phyloP scores from a whole-genome alignment of 2,329 filamentous ascomycete species.

The Mollisia scopiformis region DNA sequence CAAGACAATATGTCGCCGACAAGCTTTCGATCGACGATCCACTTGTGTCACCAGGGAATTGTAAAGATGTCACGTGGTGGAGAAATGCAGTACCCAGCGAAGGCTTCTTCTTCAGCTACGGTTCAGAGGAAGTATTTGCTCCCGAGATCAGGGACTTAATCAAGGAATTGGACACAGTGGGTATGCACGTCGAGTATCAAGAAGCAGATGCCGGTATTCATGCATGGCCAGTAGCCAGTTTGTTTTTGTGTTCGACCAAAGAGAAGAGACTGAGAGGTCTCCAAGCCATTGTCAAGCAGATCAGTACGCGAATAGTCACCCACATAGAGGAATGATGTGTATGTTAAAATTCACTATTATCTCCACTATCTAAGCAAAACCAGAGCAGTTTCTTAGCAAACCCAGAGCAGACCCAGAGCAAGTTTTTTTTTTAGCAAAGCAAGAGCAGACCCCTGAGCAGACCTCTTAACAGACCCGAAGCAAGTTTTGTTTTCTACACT shows the following conservation, averaged over 20 bases:
- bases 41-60: constrained; percentile 71
- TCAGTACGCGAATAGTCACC: constrained; percentile 20
- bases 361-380: background rate
- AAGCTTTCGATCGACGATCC: constrained; percentile 54
- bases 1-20: constrained; percentile 65
- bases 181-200: constrained; percentile 46
- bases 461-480: no score
- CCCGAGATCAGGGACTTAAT: constrained; percentile 68
- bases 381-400: background rate
- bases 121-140: constrained; percentile 77
- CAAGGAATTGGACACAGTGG: constrained; percentile 54
- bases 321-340: background rate
- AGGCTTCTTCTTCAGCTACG: constrained; percentile 73
- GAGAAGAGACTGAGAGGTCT: constrained; percentile 57
- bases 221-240: constrained; percentile 76
- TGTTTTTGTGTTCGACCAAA: constrained; percentile 54
- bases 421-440: no score
- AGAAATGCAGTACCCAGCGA: constrained; percentile 63
- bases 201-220: constrained; percentile 72
- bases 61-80: constrained; percentile 69
- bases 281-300: constrained; percentile 40
- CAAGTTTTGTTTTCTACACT: no score
- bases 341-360: background rate
- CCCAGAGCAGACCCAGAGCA: no score
- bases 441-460: no score